Base-by-base conservation (phyloP, 345 rosid species). In the Eucalyptus cloeziana region DNA sequence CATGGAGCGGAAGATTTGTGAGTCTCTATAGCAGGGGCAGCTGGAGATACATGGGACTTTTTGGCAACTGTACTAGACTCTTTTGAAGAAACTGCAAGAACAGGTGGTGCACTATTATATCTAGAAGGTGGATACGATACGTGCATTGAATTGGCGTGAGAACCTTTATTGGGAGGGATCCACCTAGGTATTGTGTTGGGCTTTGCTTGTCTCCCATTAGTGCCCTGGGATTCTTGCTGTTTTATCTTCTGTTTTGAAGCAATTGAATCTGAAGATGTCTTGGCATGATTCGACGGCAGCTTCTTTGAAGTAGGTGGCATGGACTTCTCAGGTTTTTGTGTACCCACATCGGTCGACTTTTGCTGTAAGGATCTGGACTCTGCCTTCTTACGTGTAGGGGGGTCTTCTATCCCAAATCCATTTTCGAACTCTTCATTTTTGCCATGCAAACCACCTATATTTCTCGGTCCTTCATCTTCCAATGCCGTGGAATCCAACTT, bases 161-260 rank as follows among this genome's bases (percentile, higher is more conserved):
- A 95, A 86, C 96, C 99, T 92, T 95, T 98, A 93, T 96, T 96
- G 33, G 98, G 89, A 49, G 99, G 97, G 89, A 97, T 93, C 99
- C 99, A 97, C 88, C 97, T 94, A 87, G 97, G 96, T 40, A 93
- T 93, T 49, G 93, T 89, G 90, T 91, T 96, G 88, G 99, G 96
- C 95, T 94, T 97, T 87, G 97, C 97, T 91, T 91, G 93, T 90
- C 96, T 97, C 88, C 91, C 94, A 86, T 92, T 91, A 88, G 92
- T 89, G 87, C 90, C 93, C 76, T 92, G 95, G 88, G 92, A 87
- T 92, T 96, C 99, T 92, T 89, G 95, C 87, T 93, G 95, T 89
- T 94, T 95, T 88, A 92, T 89, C 94, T 96, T 97, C 24, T 92
- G 95, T 91, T 94, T 94, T 71, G 94, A 89, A 45, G 76, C 31